Percentiles rank a stretch among this genome's conserved stretches.
These are phyloP conservation scores for Thalassiosira profunda DNA, from an alignment of 108 stramenopile species.

Conservation along the genomic window DNA sequence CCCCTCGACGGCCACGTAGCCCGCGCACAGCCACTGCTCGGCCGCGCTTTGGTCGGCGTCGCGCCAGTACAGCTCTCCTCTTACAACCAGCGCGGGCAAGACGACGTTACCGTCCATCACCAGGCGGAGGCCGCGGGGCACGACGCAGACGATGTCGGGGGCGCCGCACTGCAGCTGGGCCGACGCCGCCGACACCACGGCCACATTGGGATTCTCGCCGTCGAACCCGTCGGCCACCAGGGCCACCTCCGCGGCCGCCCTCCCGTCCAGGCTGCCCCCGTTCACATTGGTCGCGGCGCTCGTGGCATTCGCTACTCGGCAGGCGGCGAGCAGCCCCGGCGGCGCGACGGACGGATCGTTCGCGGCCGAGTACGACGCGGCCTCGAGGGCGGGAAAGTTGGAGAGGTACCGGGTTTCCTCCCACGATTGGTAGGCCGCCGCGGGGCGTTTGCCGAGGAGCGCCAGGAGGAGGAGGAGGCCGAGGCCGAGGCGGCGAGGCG, in stretches of 20 bases:
- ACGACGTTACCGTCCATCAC: conserved; percentile 41
- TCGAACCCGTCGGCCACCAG: too few species aligned
- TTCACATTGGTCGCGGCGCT: conserved; percentile 3
- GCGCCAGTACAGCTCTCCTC: conserved; percentile 51
- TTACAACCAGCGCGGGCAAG: conserved; percentile 54
- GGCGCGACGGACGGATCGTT: conserved; percentile 5
- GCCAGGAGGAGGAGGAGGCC: too few species aligned
- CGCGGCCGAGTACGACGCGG: conserved; percentile 16
- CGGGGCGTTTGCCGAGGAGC: too few species aligned
- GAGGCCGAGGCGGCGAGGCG: too few species aligned
- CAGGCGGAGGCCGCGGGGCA: conserved; percentile 42
- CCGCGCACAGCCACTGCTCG: conserved; percentile 53
- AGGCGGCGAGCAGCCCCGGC: conserved; percentile 5
- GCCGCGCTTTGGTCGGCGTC: conserved; percentile 28
- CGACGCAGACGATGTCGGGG: conserved; percentile 36
- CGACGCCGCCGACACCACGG: conserved; percentile 2
- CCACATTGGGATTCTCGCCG: too few species aligned
- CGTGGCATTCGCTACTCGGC: too few species aligned
- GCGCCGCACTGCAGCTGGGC: conserved; percentile 17
- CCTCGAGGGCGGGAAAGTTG: conserved; percentile 15
- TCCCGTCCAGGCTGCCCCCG: neutral
- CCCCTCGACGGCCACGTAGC: conserved; percentile 60
- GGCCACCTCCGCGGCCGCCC: neutral
- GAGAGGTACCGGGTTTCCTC: too few species aligned
- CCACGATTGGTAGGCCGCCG: too few species aligned